Evolutionary conservation across 495 filamentous ascomycete genomes (phyloP).

Genomic region (Xylaria longipes): DNA sequence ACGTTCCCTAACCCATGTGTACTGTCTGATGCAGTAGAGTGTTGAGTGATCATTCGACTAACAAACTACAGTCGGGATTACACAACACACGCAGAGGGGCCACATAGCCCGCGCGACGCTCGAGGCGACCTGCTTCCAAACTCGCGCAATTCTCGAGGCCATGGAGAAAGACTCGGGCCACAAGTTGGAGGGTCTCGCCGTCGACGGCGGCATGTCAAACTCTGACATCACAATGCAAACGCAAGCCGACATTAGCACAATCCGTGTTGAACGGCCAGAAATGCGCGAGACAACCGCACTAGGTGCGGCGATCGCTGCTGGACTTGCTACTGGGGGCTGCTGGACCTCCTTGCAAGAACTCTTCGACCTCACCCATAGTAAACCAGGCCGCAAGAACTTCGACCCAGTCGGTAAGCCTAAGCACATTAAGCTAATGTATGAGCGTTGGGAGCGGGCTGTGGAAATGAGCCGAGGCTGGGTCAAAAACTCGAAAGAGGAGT

Average conservation of each 20-base stretch:
- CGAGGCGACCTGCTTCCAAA: constrained; percentile 95
- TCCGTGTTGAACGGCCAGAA: constrained; percentile 83
- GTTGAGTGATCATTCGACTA: constrained; percentile 21
- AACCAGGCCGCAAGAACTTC: constrained; percentile 76
- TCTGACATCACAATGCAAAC: constrained; percentile 97
- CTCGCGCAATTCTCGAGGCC: constrained; percentile 90
- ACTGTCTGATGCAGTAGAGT: not conserved
- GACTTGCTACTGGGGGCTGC: constrained; percentile 75
- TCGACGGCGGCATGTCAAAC: constrained; percentile 95
- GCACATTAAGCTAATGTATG: constrained; percentile 72
- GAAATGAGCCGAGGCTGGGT: constrained; percentile 91
- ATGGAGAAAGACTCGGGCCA: constrained; percentile 92
- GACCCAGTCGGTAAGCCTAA: constrained; percentile 65
- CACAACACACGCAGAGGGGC: constrained; percentile 85
- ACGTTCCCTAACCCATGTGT: too few relatives aligned
- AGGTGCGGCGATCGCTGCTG: constrained; percentile 92
- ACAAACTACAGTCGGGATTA: constrained; percentile 72
- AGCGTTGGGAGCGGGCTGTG: constrained; percentile 83
- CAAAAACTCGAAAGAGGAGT: constrained; percentile 38
- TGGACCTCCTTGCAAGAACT: constrained; percentile 85
- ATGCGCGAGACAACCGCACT: constrained; percentile 96
- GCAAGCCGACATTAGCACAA: constrained; percentile 88
- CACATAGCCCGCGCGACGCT: constrained; percentile 95
- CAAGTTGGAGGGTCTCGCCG: constrained; percentile 75
- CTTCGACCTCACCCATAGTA: constrained; percentile 69